phyloP scores from a whole-genome alignment of 345 rosid species.

The Aquilaria yunnanensis region DNA sequence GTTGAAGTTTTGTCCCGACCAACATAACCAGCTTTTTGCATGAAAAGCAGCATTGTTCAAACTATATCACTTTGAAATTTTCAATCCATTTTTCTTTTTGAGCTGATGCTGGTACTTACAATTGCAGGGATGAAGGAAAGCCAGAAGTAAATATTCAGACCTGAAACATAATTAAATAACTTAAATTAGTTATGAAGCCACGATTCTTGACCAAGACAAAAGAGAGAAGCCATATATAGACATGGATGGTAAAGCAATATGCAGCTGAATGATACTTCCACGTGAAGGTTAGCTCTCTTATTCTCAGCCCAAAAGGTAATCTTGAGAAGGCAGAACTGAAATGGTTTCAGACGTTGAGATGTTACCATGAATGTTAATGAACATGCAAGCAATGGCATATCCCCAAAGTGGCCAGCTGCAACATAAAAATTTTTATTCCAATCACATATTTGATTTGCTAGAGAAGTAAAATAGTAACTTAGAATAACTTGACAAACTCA shows the following conservation, averaged over 20 bases:
- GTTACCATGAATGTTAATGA: conserved; percentile 82
- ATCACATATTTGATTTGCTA: background rate
- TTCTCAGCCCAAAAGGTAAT: background rate
- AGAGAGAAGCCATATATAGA: no score
- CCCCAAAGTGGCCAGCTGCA: conserved; percentile 95
- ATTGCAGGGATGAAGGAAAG: conserved; percentile 89
- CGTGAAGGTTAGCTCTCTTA: no score
- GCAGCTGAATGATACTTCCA: no score
- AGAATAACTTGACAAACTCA: no score
- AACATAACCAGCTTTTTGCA: conserved; percentile 71
- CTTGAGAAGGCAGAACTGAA: conserved; percentile 1
- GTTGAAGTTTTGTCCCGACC: conserved; percentile 89
- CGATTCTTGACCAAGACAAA: no score
- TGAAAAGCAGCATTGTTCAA: conserved; percentile 11
- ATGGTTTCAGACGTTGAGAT: background rate
- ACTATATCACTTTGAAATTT: background rate
- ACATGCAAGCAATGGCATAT: conserved; percentile 83
- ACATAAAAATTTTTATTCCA: conserved; percentile 8
- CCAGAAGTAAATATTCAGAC: conserved; percentile 91
- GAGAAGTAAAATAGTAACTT: background rate
- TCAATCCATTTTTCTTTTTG: background rate
- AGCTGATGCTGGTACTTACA: conserved; percentile 39
- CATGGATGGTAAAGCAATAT: no score
- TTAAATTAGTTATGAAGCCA: no score
- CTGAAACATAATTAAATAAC: conserved; percentile 31